A percentile compares a stretch with the other conserved stretches of the same genome.
phyloP scores from a whole-genome alignment of 352 stramenopile species.

The Phytopythium chamaehyphon region DNA sequence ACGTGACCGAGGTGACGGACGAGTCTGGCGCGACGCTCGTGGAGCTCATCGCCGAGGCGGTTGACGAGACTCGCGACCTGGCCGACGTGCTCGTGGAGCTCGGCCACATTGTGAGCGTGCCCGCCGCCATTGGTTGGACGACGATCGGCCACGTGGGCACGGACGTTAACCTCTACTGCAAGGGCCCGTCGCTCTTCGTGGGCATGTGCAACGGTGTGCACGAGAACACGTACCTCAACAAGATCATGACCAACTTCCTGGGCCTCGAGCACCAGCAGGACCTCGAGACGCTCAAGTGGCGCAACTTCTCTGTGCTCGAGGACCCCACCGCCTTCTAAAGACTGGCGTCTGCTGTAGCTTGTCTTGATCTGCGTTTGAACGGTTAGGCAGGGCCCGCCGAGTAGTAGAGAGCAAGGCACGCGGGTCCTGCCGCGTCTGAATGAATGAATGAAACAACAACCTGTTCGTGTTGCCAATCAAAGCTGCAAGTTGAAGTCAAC shows the following conservation, averaged over 20 bases:
- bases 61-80: conserved; percentile 38
- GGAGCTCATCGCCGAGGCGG: conserved; percentile 33
- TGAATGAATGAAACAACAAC: too few species aligned
- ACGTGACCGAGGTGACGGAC: conserved; percentile 36
- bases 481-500: too few species aligned
- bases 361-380: background rate
- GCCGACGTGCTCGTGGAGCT: conserved; percentile 47
- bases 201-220: conserved; percentile 63
- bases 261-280: conserved; percentile 51
- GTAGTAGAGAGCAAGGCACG: too few species aligned
- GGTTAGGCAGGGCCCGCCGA: too few species aligned
- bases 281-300: conserved; percentile 53
- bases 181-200: conserved; percentile 47
- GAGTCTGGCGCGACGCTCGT: conserved; percentile 21
- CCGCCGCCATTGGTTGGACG: conserved; percentile 50
- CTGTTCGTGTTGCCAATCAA: too few species aligned
- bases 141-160: conserved; percentile 63
- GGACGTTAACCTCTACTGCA: conserved; percentile 75
- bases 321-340: conserved; percentile 19
- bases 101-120: conserved; percentile 44
- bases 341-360: too few species aligned
- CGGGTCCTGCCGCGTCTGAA: too few species aligned
- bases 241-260: conserved; percentile 70
- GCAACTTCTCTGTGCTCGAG: conserved; percentile 32
- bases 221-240: conserved; percentile 72